phyloP scores from a whole-genome alignment of 75 land plant genomes.

The Picea glauca region DNA sequence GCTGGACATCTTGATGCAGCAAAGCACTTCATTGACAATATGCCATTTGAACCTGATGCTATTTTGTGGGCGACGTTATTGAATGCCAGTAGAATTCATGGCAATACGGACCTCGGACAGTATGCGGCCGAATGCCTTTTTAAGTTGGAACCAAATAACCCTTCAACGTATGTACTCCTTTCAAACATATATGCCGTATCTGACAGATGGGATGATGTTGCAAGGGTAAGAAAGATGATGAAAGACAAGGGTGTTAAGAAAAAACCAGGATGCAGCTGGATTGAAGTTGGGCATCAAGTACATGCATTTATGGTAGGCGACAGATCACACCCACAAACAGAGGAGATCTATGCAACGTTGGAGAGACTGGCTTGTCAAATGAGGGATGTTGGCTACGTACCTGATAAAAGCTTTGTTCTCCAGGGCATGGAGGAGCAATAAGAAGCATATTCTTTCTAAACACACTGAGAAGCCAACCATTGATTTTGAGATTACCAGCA shows the following conservation, averaged over 20 bases:
- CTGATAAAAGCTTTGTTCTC: neutral
- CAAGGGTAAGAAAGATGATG: constrained; percentile 18
- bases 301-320: constrained; percentile 34
- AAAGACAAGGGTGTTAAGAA: constrained; percentile 15
- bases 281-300: constrained; percentile 18
- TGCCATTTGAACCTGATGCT: constrained; percentile 28
- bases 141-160: constrained; percentile 21
- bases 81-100: constrained; percentile 14
- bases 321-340: constrained; percentile 12
- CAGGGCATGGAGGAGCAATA: constrained; percentile 12
- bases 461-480: constrained; percentile 14
- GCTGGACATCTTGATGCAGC: constrained; percentile 27
- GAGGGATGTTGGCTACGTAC: constrained; percentile 6
- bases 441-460: neutral
- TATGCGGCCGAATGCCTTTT: constrained; percentile 1
- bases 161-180: constrained; percentile 18
- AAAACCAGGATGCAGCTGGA: constrained; percentile 19
- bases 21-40: constrained; percentile 7
- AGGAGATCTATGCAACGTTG: constrained; percentile 10
- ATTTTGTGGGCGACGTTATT: constrained; percentile 20
- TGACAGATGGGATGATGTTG: constrained; percentile 18
- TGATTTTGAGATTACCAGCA: constrained; percentile 9
- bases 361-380: constrained; percentile 6
- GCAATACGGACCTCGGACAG: constrained; percentile 16
- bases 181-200: constrained; percentile 26